phyloP scores from a whole-genome alignment of 129 eudicot genomes.

The Heracleum sosnowskyi region DNA sequence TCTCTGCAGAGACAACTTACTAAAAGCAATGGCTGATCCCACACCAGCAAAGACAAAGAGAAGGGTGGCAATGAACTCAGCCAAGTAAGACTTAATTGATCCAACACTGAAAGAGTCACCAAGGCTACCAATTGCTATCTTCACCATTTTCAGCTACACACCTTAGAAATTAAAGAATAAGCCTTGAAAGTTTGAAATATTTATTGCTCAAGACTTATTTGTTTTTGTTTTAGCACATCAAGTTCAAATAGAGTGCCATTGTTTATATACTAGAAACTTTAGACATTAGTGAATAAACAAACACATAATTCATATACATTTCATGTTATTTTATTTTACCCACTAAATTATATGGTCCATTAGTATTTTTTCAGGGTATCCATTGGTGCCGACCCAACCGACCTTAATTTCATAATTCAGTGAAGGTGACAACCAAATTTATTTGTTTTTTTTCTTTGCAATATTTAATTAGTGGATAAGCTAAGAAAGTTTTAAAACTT shows the following conservation, averaged over 20 bases:
- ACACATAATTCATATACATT: not conserved
- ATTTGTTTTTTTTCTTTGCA: not conserved
- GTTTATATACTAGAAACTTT: constrained; percentile 32
- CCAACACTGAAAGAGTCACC: constrained; percentile 42
- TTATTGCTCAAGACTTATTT: not conserved
- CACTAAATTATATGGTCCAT: constrained; percentile 1
- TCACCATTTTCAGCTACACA: constrained; percentile 28
- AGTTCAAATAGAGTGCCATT: constrained; percentile 13
- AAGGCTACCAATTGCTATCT: constrained; percentile 39
- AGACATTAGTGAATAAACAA: not conserved
- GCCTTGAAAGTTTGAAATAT: not conserved
- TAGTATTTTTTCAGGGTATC: constrained; percentile 11
- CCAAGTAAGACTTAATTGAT: constrained; percentile 37
- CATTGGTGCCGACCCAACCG: constrained; percentile 43
- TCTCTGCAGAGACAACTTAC: constrained; percentile 4
- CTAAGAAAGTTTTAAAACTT: not conserved
- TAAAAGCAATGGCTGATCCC: constrained; percentile 37
- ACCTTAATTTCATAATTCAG: constrained; percentile 17
- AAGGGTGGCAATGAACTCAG: constrained; percentile 53
- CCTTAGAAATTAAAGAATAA: not conserved
- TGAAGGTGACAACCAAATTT: constrained; percentile 10
- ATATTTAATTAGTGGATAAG: not conserved
- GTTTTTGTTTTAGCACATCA: constrained; percentile 15
- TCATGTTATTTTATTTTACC: not conserved
- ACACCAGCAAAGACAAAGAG: constrained; percentile 53